A percentile compares a stretch with the other conserved stretches of the same genome.
Conservation (phyloP, 176 grass and related monocot species). For the Lolium multiflorum region DNA sequence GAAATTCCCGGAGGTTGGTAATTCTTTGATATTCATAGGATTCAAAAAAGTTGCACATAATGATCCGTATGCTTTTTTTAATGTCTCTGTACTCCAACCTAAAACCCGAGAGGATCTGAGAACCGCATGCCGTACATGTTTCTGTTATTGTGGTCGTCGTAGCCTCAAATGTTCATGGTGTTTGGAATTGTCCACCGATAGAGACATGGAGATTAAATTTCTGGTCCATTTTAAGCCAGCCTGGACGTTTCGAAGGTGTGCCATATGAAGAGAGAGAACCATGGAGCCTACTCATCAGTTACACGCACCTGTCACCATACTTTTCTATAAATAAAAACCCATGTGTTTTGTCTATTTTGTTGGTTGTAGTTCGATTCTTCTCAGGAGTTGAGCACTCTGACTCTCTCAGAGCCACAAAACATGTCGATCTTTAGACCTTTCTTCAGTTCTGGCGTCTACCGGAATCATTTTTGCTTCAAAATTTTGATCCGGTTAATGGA, state of each 20-base stretch:
- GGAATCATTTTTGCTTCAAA: neutral
- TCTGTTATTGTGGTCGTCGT: neutral
- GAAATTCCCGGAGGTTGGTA: no score
- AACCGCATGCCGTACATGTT: no score
- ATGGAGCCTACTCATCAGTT: neutral
- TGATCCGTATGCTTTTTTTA: no score
- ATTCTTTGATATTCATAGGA: neutral
- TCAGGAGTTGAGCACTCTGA: neutral
- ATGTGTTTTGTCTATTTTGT: neutral
- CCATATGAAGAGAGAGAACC: no score
- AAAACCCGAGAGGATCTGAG: no score
- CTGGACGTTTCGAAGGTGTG: neutral
- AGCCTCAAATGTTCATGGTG: neutral
- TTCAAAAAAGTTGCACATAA: neutral
- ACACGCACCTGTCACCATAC: neutral
- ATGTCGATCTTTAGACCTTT: neutral
- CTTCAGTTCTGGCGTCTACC: neutral
- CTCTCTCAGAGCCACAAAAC: neutral
- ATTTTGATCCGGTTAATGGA: no score
- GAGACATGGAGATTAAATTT: slow-evolving; percentile 1
- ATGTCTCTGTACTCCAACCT: no score
- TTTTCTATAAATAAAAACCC: neutral
- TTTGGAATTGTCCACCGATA: neutral
- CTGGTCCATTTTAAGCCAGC: neutral
- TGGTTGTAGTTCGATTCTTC: neutral